A percentile compares a stretch with the other conserved stretches of the same genome.
These are phyloP conservation scores for Perkinsela sp. DNA, from an alignment of 208 protist species.

Conservation along the genomic window DNA sequence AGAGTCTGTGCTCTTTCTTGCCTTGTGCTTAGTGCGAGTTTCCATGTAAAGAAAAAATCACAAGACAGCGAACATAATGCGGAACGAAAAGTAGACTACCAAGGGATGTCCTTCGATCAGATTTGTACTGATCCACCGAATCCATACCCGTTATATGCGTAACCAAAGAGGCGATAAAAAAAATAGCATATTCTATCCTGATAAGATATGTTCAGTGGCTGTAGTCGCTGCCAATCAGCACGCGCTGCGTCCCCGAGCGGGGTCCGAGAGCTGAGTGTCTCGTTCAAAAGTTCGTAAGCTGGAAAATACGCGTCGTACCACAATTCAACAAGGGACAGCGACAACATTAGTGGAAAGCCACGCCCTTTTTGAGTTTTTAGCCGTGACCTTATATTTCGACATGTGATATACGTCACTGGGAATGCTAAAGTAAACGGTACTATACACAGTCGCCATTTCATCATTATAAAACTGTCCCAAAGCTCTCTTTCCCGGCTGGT, in stretches of 20 bases:
- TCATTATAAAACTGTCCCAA: conserved; percentile 50
- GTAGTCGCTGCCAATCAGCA: conserved; percentile 50
- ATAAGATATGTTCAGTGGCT: conserved; percentile 12
- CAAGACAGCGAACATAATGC: not conserved
- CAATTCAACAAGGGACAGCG: conserved; percentile 28
- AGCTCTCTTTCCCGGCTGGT: conserved; percentile 52
- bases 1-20: conserved; percentile 11
- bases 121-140: conserved; percentile 2
- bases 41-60: conserved; percentile 12
- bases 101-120: not conserved
- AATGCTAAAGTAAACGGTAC: conserved; percentile 26
- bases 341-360: conserved; percentile 22
- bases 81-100: not conserved
- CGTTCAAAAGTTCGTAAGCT: conserved; percentile 33
- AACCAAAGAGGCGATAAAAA: conserved; percentile 6
- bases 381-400: conserved; percentile 33
- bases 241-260: conserved; percentile 60
- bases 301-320: conserved; percentile 53
- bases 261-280: conserved; percentile 35
- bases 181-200: conserved; percentile 3
- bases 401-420: conserved; percentile 51
- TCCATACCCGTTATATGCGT: conserved; percentile 2
- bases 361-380: conserved; percentile 26
- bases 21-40: conserved; percentile 17
- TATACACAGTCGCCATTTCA: conserved; percentile 59